Percentiles rank a stretch among this genome's conserved stretches.
These are phyloP conservation scores for Ampelocalamus luodianensis DNA, from an alignment of 176 grass and related monocot species.

Conservation along the genomic window DNA sequence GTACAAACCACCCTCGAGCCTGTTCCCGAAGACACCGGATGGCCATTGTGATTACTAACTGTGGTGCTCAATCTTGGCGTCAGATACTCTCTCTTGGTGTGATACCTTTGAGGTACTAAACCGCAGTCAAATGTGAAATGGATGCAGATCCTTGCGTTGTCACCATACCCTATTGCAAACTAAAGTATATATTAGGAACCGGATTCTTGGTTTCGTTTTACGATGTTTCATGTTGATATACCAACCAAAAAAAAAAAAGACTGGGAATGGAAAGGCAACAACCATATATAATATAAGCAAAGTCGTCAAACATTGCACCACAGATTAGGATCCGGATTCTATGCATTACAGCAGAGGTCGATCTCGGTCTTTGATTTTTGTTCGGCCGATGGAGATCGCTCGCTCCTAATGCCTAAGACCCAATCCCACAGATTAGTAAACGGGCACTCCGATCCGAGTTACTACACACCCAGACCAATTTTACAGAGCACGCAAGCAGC, in stretches of 20 bases:
- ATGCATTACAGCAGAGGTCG: too few species aligned
- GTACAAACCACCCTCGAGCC: neutral
- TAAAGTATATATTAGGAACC: neutral
- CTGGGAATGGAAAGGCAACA: too few species aligned
- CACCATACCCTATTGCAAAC: neutral
- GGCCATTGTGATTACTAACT: neutral
- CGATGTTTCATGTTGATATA: neutral
- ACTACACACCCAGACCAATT: too few species aligned
- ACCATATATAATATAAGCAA: too few species aligned
- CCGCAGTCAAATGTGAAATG: neutral
- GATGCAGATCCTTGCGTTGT: neutral
- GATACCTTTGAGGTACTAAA: neutral
- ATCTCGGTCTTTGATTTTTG: too few species aligned
- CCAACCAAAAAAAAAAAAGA: neutral
- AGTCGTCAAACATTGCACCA: too few species aligned
- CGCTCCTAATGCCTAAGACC: too few species aligned
- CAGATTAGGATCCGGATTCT: too few species aligned
- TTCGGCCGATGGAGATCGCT: too few species aligned
- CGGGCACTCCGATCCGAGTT: too few species aligned
- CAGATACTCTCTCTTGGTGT: neutral
- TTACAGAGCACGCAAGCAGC: too few species aligned
- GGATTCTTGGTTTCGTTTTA: neutral
- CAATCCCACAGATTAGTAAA: too few species aligned
- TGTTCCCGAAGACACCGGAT: slow-evolving; percentile 9
- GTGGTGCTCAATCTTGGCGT: neutral